Percentiles rank a stretch among this genome's conserved stretches.
Evolutionary conservation across 169 alveolate genomes (phyloP).

Genomic region (Plasmodium malariae): DNA sequence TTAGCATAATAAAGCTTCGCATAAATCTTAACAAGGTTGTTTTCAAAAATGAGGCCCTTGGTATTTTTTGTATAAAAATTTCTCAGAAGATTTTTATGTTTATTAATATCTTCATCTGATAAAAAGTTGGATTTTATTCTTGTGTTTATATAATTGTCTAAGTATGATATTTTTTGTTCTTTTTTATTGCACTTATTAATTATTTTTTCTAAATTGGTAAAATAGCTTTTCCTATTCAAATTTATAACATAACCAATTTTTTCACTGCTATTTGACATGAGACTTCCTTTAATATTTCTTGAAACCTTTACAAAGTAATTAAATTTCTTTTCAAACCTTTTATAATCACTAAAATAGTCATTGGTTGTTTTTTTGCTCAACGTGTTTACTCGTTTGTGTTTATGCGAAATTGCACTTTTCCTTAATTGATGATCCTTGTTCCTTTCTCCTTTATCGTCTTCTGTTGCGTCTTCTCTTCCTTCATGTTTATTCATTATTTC

Average conservation of each 20-base stretch:
- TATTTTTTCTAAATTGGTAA: conserved; percentile 51
- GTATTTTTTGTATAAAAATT: conserved; percentile 46
- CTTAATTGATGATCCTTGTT: not conserved
- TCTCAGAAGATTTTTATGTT: conserved; percentile 40
- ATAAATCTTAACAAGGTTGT: conserved; percentile 49
- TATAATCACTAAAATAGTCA: conserved; percentile 54
- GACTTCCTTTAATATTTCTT: conserved; percentile 23
- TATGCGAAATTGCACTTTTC: not conserved
- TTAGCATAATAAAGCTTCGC: conserved; percentile 30
- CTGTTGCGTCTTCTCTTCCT: not conserved
- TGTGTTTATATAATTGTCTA: conserved; percentile 23
- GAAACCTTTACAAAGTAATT: conserved; percentile 64
- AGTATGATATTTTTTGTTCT: conserved; percentile 35
- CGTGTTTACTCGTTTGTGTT: not conserved
- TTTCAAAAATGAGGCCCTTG: conserved; percentile 58
- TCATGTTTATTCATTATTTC: not conserved
- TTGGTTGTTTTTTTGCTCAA: conserved; percentile 26
- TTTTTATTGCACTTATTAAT: conserved; percentile 41
- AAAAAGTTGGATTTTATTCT: conserved; percentile 32
- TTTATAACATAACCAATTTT: conserved; percentile 28
- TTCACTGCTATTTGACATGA: conserved; percentile 46
- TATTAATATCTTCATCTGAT: conserved; percentile 48
- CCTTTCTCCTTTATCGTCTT: not conserved
- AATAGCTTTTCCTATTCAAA: conserved; percentile 39
- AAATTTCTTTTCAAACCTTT: conserved; percentile 61